Evolutionary conservation across 768 basidiomycete species (phyloP), one percentile per base, ranked within the genome.

Genomic region (Panaeolus cyanescens): DNA sequence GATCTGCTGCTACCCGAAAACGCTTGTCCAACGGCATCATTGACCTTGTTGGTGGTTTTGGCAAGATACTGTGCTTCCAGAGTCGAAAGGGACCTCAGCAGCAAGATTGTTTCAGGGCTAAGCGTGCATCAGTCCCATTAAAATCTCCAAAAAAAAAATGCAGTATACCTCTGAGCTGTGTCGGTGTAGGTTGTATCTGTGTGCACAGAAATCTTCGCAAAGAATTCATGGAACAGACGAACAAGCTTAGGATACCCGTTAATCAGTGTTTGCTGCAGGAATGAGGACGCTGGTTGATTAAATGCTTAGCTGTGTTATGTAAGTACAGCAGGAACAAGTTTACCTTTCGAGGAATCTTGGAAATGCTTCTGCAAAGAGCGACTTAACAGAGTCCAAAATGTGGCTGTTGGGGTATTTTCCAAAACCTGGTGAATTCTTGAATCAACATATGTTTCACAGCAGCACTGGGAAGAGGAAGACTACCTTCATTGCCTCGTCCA

Each of bases 211-310:
- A 99, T 94, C 72, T 95, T 95, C 31, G 91, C 87, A 71, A 99
- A 99, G 77, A 99, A 97, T 37, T 95, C 95, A 59, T 99, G 97
- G 75, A 99, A 96, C 2, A 98, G 82, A 9, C 97, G 85, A 8
- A 99, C 73, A 2, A 99, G 79, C 54, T 86, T 85, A 3, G 96
- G 94, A 75, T 99, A 99, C 17, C 92, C 91, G 2, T 86, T 79
- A 65, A 89, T 88, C 37, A 99, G 77, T 4, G 93, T 92, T 67
- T 96, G 95, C 66, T 98, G 95, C 10, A 98, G 74, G 73, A 99
- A 99, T 0, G 86, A 84, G 0, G 96, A 98, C 17, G 83, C 95
- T 97, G 63, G n/a, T 37, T 28, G 55, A 37, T 40, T n/a, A 56
- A 17, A 55, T 39, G 20, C 31, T 55, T 3, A 58, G 33, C 33